Evolutionary conservation across 345 rosid genomes (phyloP), one percentile per base, ranked within the genome.

Genomic region (Euphorbia pulcherrima): DNA sequence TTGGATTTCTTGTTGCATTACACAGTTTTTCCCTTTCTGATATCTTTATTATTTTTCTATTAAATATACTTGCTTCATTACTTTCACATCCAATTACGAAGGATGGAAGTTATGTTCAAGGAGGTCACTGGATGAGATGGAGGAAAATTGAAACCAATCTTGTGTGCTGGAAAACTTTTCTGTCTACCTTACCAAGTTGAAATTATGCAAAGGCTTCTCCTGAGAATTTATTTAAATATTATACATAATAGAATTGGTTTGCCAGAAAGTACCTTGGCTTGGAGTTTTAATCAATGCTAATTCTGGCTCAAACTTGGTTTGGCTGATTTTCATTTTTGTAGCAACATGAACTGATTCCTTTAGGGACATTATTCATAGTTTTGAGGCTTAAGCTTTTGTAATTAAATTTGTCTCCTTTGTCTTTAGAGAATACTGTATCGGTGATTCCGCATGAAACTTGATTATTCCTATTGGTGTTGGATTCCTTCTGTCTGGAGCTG

Each of bases 401-500:
- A 18, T 18, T 20, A 1, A 50, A 24, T 18, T 50, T 50, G 54
- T 18, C 20, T 20, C 24, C n/a, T 50, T 50, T 50, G 27, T 53
- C 14, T 53, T 21, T 53, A 11, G 57, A 53, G 27, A 53, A 53
- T 52, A 28, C 57, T 6, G 27, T 28, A 53, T 53, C 24, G 6
- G 57, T 21, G 57, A n/a, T n/a, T n/a, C n/a, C n/a, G n/a, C n/a
- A n/a, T 20, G 8, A 23, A 53, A 53, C 28, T 53, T 53, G 28
- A 9, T 53, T 8, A 53, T 21, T 53, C 28, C 55, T 20, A 50
- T 50, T 18, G 23, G 55, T 50, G 55, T 9, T 18, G 5, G 55
- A 50, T 50, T n/a, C 57, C 57, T 8, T 53, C 27, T 53, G 14
- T n/a, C 57, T 53, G 57, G 57, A 24, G 57, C 52, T 48, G 52